phyloP scores from a whole-genome alignment of 139 green algal genomes.

The Haematococcus lacustris region DNA sequence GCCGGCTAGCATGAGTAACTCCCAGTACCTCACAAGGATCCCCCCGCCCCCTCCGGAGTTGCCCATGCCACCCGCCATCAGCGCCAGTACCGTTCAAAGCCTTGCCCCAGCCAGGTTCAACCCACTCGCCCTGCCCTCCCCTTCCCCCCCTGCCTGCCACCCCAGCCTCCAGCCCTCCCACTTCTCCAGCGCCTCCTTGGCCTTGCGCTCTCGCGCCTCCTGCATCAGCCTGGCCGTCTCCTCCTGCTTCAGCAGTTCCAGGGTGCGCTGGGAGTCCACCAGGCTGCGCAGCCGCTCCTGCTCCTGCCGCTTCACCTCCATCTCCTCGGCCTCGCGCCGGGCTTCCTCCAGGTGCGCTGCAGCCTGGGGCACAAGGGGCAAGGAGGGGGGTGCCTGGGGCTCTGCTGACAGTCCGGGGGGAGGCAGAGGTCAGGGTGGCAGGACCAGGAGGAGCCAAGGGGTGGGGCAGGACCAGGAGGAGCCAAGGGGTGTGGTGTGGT shows the following conservation, averaged over 20 bases:
- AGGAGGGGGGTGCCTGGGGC: too few relatives aligned
- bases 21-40: not conserved
- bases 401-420: too few relatives aligned
- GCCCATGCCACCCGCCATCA: too few relatives aligned
- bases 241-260: conserved; percentile 12
- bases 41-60: not conserved
- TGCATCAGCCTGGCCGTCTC: not conserved
- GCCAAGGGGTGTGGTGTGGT: not conserved
- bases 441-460: not conserved
- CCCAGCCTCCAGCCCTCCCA: too few relatives aligned
- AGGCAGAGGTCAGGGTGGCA: too few relatives aligned
- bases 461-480: too few relatives aligned
- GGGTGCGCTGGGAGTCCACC: conserved; percentile 12
- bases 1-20: not conserved
- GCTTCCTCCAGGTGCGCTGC: not conserved
- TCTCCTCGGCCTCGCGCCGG: not conserved
- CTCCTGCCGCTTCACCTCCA: conserved; percentile 8
- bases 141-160: not conserved
- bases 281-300: conserved; percentile 10
- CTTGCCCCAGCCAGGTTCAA: too few relatives aligned
- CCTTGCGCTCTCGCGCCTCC: conserved; percentile 5
- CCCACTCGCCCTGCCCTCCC: not conserved
- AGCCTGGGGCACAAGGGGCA: not conserved
- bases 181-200: conserved; percentile 17
- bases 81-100: not conserved